Evolutionary conservation across 2,329 filamentous ascomycete genomes (phyloP), one percentile per base, ranked within the genome.

Genomic region (Ophiostoma piceae): DNA sequence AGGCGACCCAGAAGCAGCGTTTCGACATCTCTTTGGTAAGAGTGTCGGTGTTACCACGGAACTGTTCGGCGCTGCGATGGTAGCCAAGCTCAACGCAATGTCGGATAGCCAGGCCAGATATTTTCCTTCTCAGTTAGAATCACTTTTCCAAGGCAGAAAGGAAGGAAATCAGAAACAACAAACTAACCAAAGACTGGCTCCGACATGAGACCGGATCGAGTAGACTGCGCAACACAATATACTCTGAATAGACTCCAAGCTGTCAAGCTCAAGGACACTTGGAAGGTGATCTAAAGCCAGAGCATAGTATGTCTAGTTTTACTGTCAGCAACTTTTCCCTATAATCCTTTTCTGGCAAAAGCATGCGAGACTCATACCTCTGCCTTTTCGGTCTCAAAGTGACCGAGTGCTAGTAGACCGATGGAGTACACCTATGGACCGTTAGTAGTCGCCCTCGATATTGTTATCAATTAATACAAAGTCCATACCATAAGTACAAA

Each of bases 1-100:
- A 76, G 16, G 76, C 74, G 32, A 72, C 71, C 76, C 76, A 78
- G 51, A 77, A 78, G 2, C 71, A 73, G 29, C 76, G 70, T 67
- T 75, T 76, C 26, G 72, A 71, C 70, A 77, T 72, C 67, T 78
- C 74, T 19, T 71, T 65, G 7, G 71, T 72, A 1, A 77, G 69
- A 1, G 70, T 14, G 26, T 47, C 66, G 9, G 66, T 47, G 14
- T 29, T 26, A 29, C 66, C 32, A 35, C 66, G 66, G 47, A 54
- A 67, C n/a, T 57, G 47, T 32, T 67, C 66, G 29, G 35, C 66
- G 19, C 66, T 67, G 14, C 66, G 66, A 32, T 67, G 66, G 47
- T 67, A 67, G 26, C 66, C 66, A 7, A 67, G 47, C 47, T 67
- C 66, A 29, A 67, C 47, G 19, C 66, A 67, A 9, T 47, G 66